Percentiles rank a stretch among this genome's conserved stretches.
Evolutionary conservation across 257 asterid species (phyloP).

Genomic region (Solanum infundibuliforme): DNA sequence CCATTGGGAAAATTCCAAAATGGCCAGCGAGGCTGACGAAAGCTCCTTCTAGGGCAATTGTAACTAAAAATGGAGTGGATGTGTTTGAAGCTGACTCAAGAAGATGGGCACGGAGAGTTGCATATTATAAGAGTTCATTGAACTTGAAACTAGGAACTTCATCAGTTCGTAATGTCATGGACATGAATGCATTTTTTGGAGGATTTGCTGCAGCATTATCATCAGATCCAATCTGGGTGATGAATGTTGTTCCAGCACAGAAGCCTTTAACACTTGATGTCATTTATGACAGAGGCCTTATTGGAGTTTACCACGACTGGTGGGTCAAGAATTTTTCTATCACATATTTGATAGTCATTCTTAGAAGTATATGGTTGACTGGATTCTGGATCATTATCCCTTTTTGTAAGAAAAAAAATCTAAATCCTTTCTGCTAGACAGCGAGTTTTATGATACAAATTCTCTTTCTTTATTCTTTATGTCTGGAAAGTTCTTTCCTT

Average conservation of each 20-base stretch:
- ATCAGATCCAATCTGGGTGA: slow-evolving; percentile 92
- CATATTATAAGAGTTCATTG: slow-evolving; percentile 69
- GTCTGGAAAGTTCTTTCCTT: background rate
- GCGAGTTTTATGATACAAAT: background rate
- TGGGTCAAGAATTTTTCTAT: slow-evolving; percentile 21
- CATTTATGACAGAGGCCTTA: slow-evolving; percentile 86
- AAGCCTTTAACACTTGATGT: slow-evolving; percentile 75
- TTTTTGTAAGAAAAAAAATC: background rate
- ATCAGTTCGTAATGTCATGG: slow-evolving; percentile 85
- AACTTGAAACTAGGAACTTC: slow-evolving; percentile 73
- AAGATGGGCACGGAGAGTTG: slow-evolving; percentile 67
- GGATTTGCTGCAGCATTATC: slow-evolving; percentile 83
- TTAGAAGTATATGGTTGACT: background rate
- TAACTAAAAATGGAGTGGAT: slow-evolving; percentile 52
- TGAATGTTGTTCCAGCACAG: slow-evolving; percentile 84
- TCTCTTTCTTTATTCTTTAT: background rate
- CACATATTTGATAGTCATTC: background rate
- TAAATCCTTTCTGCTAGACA: background rate
- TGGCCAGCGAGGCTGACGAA: slow-evolving; percentile 74
- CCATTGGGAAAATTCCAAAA: slow-evolving; percentile 65
- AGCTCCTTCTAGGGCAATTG: slow-evolving; percentile 69
- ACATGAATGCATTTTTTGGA: slow-evolving; percentile 95
- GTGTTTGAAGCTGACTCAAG: slow-evolving; percentile 81
- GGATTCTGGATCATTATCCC: background rate
- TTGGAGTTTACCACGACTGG: slow-evolving; percentile 94